Evolutionary conservation across 2,329 filamentous ascomycete species (phyloP).

Genomic region (Aspergillus japonicus): DNA sequence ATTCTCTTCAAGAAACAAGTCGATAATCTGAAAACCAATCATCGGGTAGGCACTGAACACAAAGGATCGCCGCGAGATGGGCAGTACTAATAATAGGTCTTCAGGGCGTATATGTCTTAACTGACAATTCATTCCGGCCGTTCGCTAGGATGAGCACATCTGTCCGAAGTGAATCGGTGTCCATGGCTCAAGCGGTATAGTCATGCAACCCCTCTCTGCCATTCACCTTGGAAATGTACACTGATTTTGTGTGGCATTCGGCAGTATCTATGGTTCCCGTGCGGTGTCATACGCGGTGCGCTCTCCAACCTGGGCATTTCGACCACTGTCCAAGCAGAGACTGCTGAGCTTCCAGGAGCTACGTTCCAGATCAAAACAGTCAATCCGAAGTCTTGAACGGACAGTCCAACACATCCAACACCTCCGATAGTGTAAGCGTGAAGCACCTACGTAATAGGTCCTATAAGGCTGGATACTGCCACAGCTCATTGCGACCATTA

Average conservation of each 20-base stretch:
- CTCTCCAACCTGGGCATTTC: constrained; percentile 87
- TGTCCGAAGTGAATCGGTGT: constrained; percentile 68
- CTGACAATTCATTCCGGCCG: constrained; percentile 86
- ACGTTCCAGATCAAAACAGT: constrained; percentile 95
- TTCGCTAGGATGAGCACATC: constrained; percentile 88
- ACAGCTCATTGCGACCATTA: not conserved
- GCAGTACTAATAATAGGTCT: constrained; percentile 5
- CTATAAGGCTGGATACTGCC: too few relatives aligned
- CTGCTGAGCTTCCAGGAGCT: constrained; percentile 78
- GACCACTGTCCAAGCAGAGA: constrained; percentile 88
- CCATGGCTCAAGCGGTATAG: constrained; percentile 74
- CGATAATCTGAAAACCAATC: constrained; percentile 98
- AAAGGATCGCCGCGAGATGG: not conserved
- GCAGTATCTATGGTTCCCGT: constrained; percentile 92
- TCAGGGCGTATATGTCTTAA: constrained; percentile 91
- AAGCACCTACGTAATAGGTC: not conserved
- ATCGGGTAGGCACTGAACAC: constrained; percentile 59
- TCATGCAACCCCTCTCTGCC: not conserved
- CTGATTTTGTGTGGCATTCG: not conserved
- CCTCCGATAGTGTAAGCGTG: not conserved
- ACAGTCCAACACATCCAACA: not conserved
- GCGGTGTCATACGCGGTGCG: constrained; percentile 87
- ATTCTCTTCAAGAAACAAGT: constrained; percentile 95
- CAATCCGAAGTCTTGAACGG: constrained; percentile 60
- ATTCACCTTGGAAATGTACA: not conserved